phyloP scores from a whole-genome alignment of 345 rosid species.

The Melaleuca quinquenervia region DNA sequence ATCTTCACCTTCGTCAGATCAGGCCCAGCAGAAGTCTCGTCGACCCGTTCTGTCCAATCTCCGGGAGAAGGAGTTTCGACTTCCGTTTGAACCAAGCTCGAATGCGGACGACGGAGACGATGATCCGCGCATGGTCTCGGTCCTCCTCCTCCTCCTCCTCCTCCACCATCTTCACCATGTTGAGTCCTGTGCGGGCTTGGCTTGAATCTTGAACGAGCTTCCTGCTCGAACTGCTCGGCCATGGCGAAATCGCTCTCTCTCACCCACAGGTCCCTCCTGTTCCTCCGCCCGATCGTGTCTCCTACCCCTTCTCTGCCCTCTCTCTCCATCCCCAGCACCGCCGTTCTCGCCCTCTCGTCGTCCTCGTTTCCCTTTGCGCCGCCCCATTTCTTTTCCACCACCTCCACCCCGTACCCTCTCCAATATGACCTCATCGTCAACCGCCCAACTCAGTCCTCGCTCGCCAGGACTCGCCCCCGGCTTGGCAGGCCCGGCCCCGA shows the following conservation, averaged over 20 bases:
- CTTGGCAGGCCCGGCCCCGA: conserved; percentile 14
- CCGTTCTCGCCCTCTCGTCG: conserved; percentile 17
- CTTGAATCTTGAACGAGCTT: background rate
- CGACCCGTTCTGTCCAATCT: background rate
- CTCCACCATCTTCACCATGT: background rate
- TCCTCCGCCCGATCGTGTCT: conserved; percentile 26
- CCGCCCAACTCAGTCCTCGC: conserved; percentile 51
- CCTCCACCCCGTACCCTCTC: conserved; percentile 70
- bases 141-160: background rate
- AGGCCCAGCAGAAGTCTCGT: background rate
- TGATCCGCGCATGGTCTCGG: background rate
- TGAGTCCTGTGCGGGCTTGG: background rate
- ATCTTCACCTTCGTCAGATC: background rate
- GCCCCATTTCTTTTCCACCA: conserved; percentile 30
- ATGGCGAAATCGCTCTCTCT: conserved; percentile 5
- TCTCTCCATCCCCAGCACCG: background rate
- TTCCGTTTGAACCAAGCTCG: background rate
- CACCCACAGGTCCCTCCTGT: conserved; percentile 13
- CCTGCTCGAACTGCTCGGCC: background rate
- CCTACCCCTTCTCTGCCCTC: conserved; percentile 1
- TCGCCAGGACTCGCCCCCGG: conserved; percentile 28
- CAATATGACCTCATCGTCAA: conserved; percentile 80
- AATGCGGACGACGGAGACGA: background rate
- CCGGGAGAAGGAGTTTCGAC: background rate
- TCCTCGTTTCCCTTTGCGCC: background rate